Conservation (phyloP, 257 asterid genomes). For the Scutellaria minor region DNA sequence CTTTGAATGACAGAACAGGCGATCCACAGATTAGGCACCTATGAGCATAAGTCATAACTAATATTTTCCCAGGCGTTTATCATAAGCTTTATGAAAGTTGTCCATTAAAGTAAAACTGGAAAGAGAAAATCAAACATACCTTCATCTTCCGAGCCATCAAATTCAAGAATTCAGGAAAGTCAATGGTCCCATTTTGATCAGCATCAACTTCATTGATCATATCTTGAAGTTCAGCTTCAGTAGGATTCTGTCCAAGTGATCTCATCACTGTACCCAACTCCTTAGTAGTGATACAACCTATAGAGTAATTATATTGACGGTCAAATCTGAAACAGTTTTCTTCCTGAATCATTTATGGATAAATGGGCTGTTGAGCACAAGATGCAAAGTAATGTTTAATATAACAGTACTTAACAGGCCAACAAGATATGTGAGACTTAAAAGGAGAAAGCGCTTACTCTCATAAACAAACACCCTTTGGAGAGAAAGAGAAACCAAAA, state of each 20-base stretch:
- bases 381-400: not conserved
- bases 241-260: conserved; percentile 73
- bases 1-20: too few relatives aligned
- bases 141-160: conserved; percentile 72
- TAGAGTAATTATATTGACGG: not conserved
- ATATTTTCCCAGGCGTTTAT: not conserved
- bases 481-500: not conserved
- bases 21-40: not conserved
- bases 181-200: conserved; percentile 68
- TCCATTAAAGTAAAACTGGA: not conserved
- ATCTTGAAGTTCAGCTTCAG: conserved; percentile 67
- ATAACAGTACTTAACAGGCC: not conserved
- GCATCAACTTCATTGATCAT: conserved; percentile 74
- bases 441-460: not conserved
- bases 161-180: conserved; percentile 72
- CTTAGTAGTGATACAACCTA: conserved; percentile 71
- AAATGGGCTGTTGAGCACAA: not conserved
- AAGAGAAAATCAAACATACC: conserved; percentile 31
- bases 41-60: not conserved
- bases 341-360: not conserved
- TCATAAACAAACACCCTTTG: not conserved
- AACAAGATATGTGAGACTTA: not conserved
- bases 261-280: conserved; percentile 80
- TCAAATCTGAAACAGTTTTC: not conserved
- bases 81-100: not conserved